phyloP scores from a whole-genome alignment of 2,329 filamentous ascomycete genomes.

The Ceratocystis albifundus region DNA sequence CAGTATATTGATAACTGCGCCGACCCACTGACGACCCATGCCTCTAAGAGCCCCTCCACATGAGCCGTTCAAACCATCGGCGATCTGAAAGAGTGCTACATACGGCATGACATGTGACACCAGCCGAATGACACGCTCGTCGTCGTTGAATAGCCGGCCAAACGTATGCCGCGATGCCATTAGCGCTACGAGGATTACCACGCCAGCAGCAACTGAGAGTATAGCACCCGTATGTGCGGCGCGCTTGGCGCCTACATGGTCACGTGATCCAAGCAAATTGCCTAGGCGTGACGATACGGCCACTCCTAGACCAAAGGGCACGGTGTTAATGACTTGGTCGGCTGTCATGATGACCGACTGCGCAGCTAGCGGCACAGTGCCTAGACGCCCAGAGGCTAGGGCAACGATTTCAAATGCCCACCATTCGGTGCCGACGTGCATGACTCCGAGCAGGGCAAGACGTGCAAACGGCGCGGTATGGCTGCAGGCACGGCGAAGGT shows the following conservation, averaged over 20 bases:
- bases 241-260: slow-evolving; percentile 53
- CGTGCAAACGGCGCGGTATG: slow-evolving; percentile 61
- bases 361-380: slow-evolving; percentile 66
- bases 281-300: slow-evolving; percentile 67
- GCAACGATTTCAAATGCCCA: slow-evolving; percentile 91
- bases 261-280: slow-evolving; percentile 62
- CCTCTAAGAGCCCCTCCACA: slow-evolving; percentile 72
- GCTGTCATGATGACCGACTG: slow-evolving; percentile 86
- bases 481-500: slow-evolving; percentile 49
- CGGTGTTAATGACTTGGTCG: slow-evolving; percentile 73
- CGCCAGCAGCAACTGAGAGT: slow-evolving; percentile 58
- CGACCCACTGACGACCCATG: slow-evolving; percentile 78
- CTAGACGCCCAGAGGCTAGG: slow-evolving; percentile 66
- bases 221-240: slow-evolving; percentile 66
- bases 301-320: slow-evolving; percentile 77
- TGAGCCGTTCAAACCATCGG: slow-evolving; percentile 73
- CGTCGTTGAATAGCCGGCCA: slow-evolving; percentile 70
- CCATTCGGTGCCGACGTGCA: slow-evolving; percentile 86
- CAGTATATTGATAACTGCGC: slow-evolving; percentile 67
- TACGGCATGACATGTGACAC: slow-evolving; percentile 72
- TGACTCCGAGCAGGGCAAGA: slow-evolving; percentile 61
- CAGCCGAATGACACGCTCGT: slow-evolving; percentile 56
- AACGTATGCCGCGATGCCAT: slow-evolving; percentile 62
- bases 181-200: slow-evolving; percentile 53
- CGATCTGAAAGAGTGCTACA: slow-evolving; percentile 82